phyloP scores from a whole-genome alignment of 345 rosid genomes.

The Brassica incana region DNA sequence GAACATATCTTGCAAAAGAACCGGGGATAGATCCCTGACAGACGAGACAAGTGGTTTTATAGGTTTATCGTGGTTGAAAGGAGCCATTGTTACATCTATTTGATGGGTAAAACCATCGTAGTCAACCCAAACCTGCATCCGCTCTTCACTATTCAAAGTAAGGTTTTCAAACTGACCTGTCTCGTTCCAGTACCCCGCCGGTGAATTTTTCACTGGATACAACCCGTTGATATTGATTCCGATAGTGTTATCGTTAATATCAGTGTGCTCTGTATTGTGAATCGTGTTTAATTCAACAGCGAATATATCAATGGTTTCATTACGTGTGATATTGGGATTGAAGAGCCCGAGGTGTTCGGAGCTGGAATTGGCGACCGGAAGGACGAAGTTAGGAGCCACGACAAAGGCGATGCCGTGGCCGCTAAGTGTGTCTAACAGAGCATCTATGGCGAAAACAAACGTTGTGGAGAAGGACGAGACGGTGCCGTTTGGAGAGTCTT shows the following conservation, averaged over 20 bases:
- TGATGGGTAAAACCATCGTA: constrained; percentile 45
- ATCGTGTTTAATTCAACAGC: neutral
- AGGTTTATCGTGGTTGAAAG: neutral
- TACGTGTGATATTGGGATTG: constrained; percentile 29
- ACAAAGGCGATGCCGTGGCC: constrained; percentile 51
- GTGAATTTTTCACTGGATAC: constrained; percentile 4
- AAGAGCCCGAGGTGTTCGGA: constrained; percentile 47
- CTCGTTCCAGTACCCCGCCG: neutral
- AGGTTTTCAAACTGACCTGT: neutral
- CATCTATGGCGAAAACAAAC: constrained; percentile 43
- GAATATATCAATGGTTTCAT: neutral
- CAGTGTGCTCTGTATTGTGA: neutral
- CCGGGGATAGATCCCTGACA: neutral
- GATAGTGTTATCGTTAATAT: neutral
- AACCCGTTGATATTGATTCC: constrained; percentile 14
- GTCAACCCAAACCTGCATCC: constrained; percentile 59
- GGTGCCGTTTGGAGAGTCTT: constrained; percentile 40
- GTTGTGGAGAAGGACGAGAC: constrained; percentile 29
- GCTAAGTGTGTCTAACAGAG: constrained; percentile 2
- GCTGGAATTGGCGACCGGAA: constrained; percentile 20
- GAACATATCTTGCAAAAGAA: constrained; percentile 29
- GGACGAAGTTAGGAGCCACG: constrained; percentile 39
- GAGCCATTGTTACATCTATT: neutral
- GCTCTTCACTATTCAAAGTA: neutral
- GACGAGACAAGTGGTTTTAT: neutral